Conservation (phyloP, 345 rosid species). For the Mercurialis annua region DNA sequence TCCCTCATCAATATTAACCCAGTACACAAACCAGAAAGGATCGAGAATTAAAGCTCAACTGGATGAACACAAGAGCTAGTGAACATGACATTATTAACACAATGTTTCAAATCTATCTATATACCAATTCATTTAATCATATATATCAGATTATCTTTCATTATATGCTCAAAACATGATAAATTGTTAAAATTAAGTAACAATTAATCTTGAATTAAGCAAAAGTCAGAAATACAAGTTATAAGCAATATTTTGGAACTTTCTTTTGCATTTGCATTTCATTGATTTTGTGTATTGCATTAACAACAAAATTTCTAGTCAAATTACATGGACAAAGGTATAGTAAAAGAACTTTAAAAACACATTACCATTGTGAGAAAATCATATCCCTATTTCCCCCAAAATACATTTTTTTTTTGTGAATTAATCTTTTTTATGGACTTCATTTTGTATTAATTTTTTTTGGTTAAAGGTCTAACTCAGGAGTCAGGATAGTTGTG, state of each 20-base stretch:
- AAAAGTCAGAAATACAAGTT: background rate
- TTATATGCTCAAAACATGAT: background rate
- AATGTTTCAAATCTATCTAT: background rate
- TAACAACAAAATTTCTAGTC: too few species aligned
- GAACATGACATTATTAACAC: background rate
- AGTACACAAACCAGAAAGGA: background rate
- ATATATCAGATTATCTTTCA: background rate
- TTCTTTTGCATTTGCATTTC: background rate
- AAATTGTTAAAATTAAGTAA: conserved; percentile 1
- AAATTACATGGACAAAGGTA: too few species aligned
- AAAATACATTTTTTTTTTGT: too few species aligned
- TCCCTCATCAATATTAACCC: background rate
- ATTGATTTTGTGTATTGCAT: too few species aligned
- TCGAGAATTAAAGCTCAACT: background rate
- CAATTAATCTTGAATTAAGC: background rate
- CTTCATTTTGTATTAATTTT: too few species aligned
- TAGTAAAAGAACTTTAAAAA: too few species aligned
- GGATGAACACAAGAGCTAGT: background rate
- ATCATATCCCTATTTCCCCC: too few species aligned
- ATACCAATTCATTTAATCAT: background rate
- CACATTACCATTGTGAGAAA: too few species aligned
- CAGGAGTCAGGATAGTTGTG: too few species aligned
- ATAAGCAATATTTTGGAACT: background rate
- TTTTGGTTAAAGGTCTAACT: too few species aligned
- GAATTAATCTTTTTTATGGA: too few species aligned